Evolutionary conservation across 2,329 filamentous ascomycete species (phyloP), one percentile per base, ranked within the genome.

Genomic region (Chaetomiaceae sp.): DNA sequence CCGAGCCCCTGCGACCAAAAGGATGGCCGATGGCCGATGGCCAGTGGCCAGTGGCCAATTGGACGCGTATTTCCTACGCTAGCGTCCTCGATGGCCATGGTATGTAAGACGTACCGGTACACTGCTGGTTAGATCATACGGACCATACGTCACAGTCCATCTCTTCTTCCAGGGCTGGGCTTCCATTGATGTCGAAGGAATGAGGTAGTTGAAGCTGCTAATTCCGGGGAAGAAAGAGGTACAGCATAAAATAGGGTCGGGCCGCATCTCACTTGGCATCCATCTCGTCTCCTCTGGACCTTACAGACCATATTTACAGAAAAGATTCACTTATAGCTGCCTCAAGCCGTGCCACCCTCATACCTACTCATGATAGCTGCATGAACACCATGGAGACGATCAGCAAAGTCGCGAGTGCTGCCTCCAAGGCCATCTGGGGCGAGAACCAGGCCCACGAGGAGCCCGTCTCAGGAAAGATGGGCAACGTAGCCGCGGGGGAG

Each of bases 381-480:
- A 27, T 27, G 6, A 27, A 19, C 58, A 71, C 21, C 40, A 87
- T 87, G 83, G 84, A 87, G 54, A 78, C 81, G 30, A 72, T 87
- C 60, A 83, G 72, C 66, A 79, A 73, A 65, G 70, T 81, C 46
- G 74, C 76, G 21, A 61, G 64, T n/a, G 66, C 71, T 9, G 74
- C 76, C 23, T 71, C 72, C 20, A 73, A 73, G 56, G 72, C 68
- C 25, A 65, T 80, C 35, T 78, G 73, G 73, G 75, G 74, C 12
- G 70, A 72, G 25, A 62, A 53, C 51, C 59, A 68, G 23, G 50
- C 64, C 20, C 62, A 65, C 40, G 65, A 70, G 41, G 89, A 95
- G 70, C 89, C 89, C 16, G 67, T 90, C 39, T 86, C 86, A 17
- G 89, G 89, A 19, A 72, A 81, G 45, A 72, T 76, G 51, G 89